phyloP scores from a whole-genome alignment of 371 early-diverging fungal species.

The Circinella minor region DNA sequence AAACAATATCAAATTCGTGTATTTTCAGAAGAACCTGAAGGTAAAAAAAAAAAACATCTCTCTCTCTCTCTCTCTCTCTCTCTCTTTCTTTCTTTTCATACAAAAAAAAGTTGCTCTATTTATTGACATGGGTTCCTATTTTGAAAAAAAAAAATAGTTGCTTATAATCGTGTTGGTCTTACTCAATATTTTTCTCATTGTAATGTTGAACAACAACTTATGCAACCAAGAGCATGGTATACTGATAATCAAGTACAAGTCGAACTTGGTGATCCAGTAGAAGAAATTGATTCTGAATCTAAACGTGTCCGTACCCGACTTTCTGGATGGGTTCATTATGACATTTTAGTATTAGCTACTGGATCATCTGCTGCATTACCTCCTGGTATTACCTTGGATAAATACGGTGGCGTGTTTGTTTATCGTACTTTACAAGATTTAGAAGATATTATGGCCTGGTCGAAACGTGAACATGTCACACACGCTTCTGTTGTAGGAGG shows the following conservation, averaged over 20 bases:
- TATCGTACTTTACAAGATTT: slow-evolving; percentile 71
- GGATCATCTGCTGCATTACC: slow-evolving; percentile 67
- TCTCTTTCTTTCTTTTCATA: background rate
- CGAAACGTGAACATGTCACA: slow-evolving; percentile 36
- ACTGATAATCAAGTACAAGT: slow-evolving; percentile 45
- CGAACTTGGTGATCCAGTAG: slow-evolving; percentile 48
- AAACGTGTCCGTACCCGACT: slow-evolving; percentile 40
- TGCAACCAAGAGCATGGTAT: slow-evolving; percentile 60
- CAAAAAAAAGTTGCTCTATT: background rate
- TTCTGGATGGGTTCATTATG: slow-evolving; percentile 47
- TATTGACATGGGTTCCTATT: slow-evolving; percentile 5
- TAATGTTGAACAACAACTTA: slow-evolving; percentile 44
- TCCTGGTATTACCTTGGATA: slow-evolving; percentile 37
- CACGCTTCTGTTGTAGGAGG: slow-evolving; percentile 63
- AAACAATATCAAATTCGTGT: slow-evolving; percentile 47
- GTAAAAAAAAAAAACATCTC: slow-evolving; percentile 24
- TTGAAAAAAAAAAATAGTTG: slow-evolving; percentile 43
- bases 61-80: background rate
- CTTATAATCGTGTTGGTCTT: slow-evolving; percentile 66
- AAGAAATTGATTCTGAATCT: slow-evolving; percentile 40
- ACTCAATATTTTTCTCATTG: slow-evolving; percentile 70
- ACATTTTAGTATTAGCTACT: slow-evolving; percentile 65
- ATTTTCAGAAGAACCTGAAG: slow-evolving; percentile 62
- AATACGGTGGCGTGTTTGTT: slow-evolving; percentile 60
- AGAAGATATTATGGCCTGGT: slow-evolving; percentile 51